Evolutionary conservation across 2,329 filamentous ascomycete genomes (phyloP), one percentile per base, ranked within the genome.

Genomic region (Sphaerostilbella broomeana): DNA sequence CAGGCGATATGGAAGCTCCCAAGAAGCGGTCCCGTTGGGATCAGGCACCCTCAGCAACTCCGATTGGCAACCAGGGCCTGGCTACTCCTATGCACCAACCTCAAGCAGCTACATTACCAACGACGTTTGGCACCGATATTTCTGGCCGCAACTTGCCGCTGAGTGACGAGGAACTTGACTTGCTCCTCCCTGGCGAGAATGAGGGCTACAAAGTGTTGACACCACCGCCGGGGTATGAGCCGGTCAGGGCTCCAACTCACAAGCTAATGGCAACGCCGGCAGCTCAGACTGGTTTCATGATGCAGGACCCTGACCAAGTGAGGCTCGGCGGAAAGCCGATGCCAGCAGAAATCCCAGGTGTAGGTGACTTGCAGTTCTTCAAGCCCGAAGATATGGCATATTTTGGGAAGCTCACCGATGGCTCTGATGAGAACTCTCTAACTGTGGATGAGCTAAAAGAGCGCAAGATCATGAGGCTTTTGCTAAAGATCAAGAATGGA

Each of bases 341-440:
- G 54, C 87, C 90, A 7, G 94, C 87, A 4, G 90, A 97, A 57
- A 95, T 98, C 25, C 89, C 92, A 4, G 92, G 92, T 26, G 88
- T 98, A 35, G 89, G 89, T 26, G 92, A 98, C 60, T 68, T 98
- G 36, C 89, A 95, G 51, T 98, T 97, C 61, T 95, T 98, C 75
- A 98, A 98, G 67, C 79, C 88, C 2, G 92, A 98, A 61, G 92
- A 98, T 62, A 95, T 97, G 88, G 82, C 86, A 26, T 98, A 98
- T 65, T 98, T 98, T 56, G 89, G 90, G 43, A 97, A 98, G 69
- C 77, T 98, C 27, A 90, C 94, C 16, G 92, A 98, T 57, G 88
- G 86, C 25, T 84, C 84, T 18, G 88, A 97, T 52, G 92, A 98
- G 65, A 94, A 90, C 52, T 75, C 80, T 16, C 77, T 98, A 65